Evolutionary conservation across 371 early-diverging fungal genomes (phyloP), one percentile per base, ranked within the genome.

Genomic region (Haplosporangium sp.): DNA sequence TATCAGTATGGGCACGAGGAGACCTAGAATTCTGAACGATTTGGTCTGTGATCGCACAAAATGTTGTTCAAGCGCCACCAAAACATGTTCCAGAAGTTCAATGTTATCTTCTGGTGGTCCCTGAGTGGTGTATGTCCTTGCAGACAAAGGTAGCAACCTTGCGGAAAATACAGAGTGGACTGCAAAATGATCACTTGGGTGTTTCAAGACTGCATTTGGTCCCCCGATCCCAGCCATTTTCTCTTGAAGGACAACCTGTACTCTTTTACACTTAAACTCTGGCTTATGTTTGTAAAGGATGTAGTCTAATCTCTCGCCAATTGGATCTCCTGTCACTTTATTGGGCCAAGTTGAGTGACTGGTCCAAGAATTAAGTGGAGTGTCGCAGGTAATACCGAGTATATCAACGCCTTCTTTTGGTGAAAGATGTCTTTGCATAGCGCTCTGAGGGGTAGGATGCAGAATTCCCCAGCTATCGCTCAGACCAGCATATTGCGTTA

Each of bases 171-270:
- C 72, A 1, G 90, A 86, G 45, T 85, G 84, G 0, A 90, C 88
- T 1, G 83, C 91, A 71, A 87, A 91, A 63, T 91, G 91, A 62
- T 91, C 91, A 6, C 89, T 88, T 67, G 83, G 83, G 58, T 86
- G 85, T 78, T 74, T 77, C 20, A 42, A 19, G 0, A 47, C 17
- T 45, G 61, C 13, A 1, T 59, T 50, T 6, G 52, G 1, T 34
- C 59, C 19, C 17, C 65, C 59, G 8, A 65, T 48, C 3, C 63
- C 65, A 0, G 87, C 86, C 17, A 88, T 78, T 61, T 63, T 66
- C 20, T 87, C 86, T 1, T 84, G 82, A 64, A 91, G 63, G 1
- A 76, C 84, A 1, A 91, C 90, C 10, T 64, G 44, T 0, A 86
- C 86, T 11, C 67, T 50, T 9, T 68, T 63, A 61, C 90, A 89